These are phyloP conservation scores for Vanrija sp. DNA, from an alignment of 1,284 basidiomycete species.

Conservation along the genomic window DNA sequence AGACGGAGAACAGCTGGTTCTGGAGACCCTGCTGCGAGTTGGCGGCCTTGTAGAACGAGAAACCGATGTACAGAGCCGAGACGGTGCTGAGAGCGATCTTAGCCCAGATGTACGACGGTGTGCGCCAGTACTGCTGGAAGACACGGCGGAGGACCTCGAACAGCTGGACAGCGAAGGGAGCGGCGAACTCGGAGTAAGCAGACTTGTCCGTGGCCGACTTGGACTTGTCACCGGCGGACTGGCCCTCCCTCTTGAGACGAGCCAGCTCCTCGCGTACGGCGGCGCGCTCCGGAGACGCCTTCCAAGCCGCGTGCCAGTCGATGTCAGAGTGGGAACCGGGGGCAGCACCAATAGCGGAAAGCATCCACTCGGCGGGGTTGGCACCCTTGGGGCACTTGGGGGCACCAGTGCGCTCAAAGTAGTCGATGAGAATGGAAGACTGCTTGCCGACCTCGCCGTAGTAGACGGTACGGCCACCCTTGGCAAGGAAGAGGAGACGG, in stretches of 20 bases:
- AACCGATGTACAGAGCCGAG: conserved; percentile 52
- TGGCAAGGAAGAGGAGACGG: conserved; percentile 38
- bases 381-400: conserved; percentile 18
- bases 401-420: conserved; percentile 23
- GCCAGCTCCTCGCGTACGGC: conserved; percentile 50
- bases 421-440: conserved; percentile 47
- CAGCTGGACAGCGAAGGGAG: conserved; percentile 56
- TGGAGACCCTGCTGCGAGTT: conserved; percentile 68
- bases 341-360: conserved; percentile 66
- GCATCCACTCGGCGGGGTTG: conserved; percentile 37
- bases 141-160: conserved; percentile 56
- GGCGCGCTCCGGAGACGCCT: conserved; percentile 50
- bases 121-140: conserved; percentile 58
- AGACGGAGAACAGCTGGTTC: conserved; percentile 68
- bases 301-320: conserved; percentile 72
- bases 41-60: conserved; percentile 63
- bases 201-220: conserved; percentile 24
- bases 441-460: conserved; percentile 26
- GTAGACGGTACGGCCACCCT: conserved; percentile 46
- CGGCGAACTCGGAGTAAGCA: conserved; percentile 55
- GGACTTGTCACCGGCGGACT: conserved; percentile 24
- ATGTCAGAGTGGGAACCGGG: conserved; percentile 56
- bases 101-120: conserved; percentile 70
- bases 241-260: conserved; percentile 44
- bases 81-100: conserved; percentile 57